phyloP scores from a whole-genome alignment of 176 grass and related monocot species.

The Eragrostis nindensis region DNA sequence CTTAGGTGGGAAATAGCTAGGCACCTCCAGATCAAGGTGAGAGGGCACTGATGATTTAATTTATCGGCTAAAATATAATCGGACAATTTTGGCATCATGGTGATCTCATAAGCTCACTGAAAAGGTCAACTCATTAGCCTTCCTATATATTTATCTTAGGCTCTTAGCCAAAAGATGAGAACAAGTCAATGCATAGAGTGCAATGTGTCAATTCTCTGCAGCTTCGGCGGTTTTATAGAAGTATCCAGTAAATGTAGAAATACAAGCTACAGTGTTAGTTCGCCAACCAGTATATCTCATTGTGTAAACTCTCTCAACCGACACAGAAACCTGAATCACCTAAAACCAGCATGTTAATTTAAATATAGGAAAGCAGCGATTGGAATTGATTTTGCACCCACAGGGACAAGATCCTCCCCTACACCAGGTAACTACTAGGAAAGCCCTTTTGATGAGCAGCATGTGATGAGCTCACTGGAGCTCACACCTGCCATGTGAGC shows the following conservation, averaged over 20 bases:
- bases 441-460: constrained; percentile 29
- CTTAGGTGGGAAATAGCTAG: constrained; percentile 50
- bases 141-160: too few species aligned
- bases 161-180: not conserved
- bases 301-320: not conserved
- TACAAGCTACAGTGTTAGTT: not conserved
- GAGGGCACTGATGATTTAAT: not conserved
- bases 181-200: constrained; percentile 20
- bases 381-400: constrained; percentile 43
- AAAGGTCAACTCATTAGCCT: constrained; percentile 39
- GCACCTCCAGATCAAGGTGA: constrained; percentile 46
- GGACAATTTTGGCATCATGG: constrained; percentile 17
- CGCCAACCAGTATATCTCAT: not conserved
- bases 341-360: not conserved
- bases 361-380: constrained; percentile 21
- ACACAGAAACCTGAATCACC: constrained; percentile 16
- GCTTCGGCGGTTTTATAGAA: not conserved
- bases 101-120: not conserved
- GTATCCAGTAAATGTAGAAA: not conserved
- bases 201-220: not conserved
- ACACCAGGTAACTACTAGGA: constrained; percentile 45
- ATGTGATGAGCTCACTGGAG: constrained; percentile 46
- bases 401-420: constrained; percentile 45
- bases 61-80: not conserved
- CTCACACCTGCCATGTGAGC: constrained; percentile 65